A percentile compares a stretch with the other conserved stretches of the same genome.
phyloP scores from a whole-genome alignment of 768 basidiomycete species.

The Strobilomyces confusus region DNA sequence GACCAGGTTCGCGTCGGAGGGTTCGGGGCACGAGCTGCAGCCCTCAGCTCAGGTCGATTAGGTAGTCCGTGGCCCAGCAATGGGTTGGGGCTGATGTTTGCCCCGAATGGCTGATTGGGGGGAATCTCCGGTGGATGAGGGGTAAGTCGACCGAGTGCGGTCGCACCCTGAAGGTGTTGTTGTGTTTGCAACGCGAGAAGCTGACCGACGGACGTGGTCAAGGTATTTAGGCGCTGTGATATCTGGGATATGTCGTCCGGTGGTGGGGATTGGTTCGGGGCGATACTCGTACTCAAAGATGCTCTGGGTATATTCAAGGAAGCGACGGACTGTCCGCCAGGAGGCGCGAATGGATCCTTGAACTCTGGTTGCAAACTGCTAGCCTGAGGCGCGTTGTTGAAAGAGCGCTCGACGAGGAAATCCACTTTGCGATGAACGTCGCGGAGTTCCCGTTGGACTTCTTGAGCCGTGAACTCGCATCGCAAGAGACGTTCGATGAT shows the following conservation, averaged over 20 bases:
- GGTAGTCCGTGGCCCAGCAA: constrained; percentile 60
- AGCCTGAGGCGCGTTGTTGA: constrained; percentile 29
- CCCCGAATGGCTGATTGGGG: constrained; percentile 36
- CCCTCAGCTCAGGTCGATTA: constrained; percentile 60
- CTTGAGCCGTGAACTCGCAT: constrained; percentile 64
- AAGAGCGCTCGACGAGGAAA: constrained; percentile 64
- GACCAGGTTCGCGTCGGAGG: constrained; percentile 83
- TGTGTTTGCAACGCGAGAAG: constrained; percentile 79
- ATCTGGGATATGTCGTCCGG: constrained; percentile 72
- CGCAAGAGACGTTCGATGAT: constrained; percentile 70
- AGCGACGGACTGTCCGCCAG: constrained; percentile 30
- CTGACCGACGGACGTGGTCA: constrained; percentile 84
- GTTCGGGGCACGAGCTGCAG: constrained; percentile 58
- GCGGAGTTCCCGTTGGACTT: constrained; percentile 69
- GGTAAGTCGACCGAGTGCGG: constrained; percentile 29
- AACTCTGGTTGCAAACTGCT: constrained; percentile 59
- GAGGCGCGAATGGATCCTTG: constrained; percentile 71
- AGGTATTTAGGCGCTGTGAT: constrained; percentile 70
- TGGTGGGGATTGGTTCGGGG: constrained; percentile 65
- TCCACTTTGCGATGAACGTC: constrained; percentile 78
- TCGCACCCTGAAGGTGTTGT: constrained; percentile 51
- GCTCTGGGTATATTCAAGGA: constrained; percentile 48
- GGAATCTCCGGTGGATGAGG: constrained; percentile 44
- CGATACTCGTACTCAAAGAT: constrained; percentile 63
- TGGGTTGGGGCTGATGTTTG: constrained; percentile 36